Evolutionary conservation across 192 early-diverging fungal genomes (phyloP).

Genomic region (Oehlia diaphana): DNA sequence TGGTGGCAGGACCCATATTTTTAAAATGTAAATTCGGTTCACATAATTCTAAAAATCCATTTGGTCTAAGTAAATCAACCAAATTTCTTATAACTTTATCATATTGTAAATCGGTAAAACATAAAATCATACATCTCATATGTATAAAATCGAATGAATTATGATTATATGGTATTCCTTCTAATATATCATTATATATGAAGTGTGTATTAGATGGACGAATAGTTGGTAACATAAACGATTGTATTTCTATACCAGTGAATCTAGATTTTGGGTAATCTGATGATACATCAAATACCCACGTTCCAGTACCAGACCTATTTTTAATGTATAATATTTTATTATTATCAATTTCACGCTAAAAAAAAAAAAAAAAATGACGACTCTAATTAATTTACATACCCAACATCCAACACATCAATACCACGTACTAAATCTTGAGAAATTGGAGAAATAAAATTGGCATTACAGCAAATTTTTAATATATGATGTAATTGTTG

Average conservation of each 20-base stretch:
- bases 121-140: not conserved
- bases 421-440: not conserved
- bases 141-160: constrained; percentile 7
- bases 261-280: not conserved
- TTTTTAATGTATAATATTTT: not conserved
- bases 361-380: too few relatives aligned
- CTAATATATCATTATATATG: constrained; percentile 3
- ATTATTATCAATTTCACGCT: too few relatives aligned
- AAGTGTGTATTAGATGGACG: constrained; percentile 2
- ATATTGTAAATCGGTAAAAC: not conserved
- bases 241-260: not conserved
- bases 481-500: not conserved
- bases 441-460: not conserved
- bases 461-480: not conserved
- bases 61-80: constrained; percentile 32
- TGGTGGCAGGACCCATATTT: constrained; percentile 33
- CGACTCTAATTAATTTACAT: too few relatives aligned
- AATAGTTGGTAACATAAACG: not conserved
- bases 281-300: constrained; percentile 5
- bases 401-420: not conserved
- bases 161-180: not conserved
- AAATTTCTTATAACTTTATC: constrained; percentile 29
- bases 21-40: constrained; percentile 31
- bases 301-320: not conserved
- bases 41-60: constrained; percentile 36